Evolutionary conservation across 2,329 filamentous ascomycete species (phyloP), one percentile per base, ranked within the genome.

Genomic region (Fusarium neocosmosporiellum): DNA sequence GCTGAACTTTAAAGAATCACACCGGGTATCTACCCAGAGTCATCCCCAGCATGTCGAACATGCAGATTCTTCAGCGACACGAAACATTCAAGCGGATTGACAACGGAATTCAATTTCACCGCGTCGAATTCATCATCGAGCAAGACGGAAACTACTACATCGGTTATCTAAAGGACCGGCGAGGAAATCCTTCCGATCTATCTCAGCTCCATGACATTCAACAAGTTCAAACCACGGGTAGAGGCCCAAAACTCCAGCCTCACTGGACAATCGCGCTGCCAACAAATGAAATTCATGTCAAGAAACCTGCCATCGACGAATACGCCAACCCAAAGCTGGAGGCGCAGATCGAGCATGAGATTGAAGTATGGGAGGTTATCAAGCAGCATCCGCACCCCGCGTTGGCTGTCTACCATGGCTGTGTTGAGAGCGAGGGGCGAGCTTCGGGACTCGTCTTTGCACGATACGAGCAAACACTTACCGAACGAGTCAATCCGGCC

Each of bases 391-490:
- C 54, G 11, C 54, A 59, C 36, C 54, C 53, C 3, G 36, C 36
- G 8, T 24, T 65, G 11, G 54, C 54, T 29, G 34, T 59, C 13
- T 59, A 65, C 24, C 29, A 59, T 29, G 54, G 62, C 7, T 65
- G 62, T 10, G 7, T 37, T 14, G 54, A 59, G 8, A 31, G 7
- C 7, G 7, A 34, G 4, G 54, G 62, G 8, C 43, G 31, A 20
- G 41, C 13, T 33, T 59, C 43, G 18, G 54, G 54, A 0, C 31
- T 65, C 7, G 33, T 13, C 7, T 65, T 65, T 29, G 9, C 0
- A 34, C 20, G 24, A n/a, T 55, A 41, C 27, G n/a, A 27, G 14
- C 16, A 55, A 31, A 63, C 48, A 33, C 46, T 63, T 31, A 18
- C 24, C 18, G 22, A 63, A 29, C 18, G 34, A 31, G 59, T 63